These are phyloP conservation scores for Penicillium mononematosum DNA, from an alignment of 495 filamentous ascomycete species.

Conservation along the genomic window DNA sequence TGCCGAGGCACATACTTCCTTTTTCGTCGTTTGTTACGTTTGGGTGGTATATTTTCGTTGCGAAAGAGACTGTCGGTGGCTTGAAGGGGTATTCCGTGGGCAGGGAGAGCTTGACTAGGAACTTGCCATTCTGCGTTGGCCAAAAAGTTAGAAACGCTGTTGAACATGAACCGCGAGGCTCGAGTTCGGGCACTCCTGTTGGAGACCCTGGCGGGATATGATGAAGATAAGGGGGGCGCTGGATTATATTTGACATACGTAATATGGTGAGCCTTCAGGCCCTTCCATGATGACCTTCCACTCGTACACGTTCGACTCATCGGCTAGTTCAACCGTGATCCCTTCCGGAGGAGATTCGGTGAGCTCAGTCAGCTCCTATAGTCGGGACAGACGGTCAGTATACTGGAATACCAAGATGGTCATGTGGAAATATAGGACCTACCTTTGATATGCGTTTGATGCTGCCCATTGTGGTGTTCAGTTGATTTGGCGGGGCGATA, in stretches of 20 bases:
- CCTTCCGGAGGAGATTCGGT: slow-evolving; percentile 60
- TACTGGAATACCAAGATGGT: not conserved
- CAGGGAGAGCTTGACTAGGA: slow-evolving; percentile 72
- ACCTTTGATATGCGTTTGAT: slow-evolving; percentile 65
- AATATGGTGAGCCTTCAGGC: slow-evolving; percentile 68
- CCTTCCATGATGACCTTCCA: slow-evolving; percentile 82
- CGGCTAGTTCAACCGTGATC: slow-evolving; percentile 61
- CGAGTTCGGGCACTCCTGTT: not conserved
- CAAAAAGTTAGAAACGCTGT: slow-evolving; percentile 7
- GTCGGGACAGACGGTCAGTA: slow-evolving; percentile 6
- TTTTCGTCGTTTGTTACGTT: slow-evolving; percentile 94
- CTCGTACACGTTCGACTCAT: slow-evolving; percentile 73
- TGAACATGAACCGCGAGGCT: not conserved
- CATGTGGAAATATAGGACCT: slow-evolving; percentile 11
- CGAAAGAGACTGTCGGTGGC: slow-evolving; percentile 80
- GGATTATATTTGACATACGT: slow-evolving; percentile 44
- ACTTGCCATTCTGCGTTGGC: slow-evolving; percentile 63
- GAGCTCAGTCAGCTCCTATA: slow-evolving; percentile 74
- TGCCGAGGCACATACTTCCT: slow-evolving; percentile 87
- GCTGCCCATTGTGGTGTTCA: slow-evolving; percentile 43
- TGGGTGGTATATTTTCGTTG: slow-evolving; percentile 96
- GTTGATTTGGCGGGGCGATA: slow-evolving; percentile 16
- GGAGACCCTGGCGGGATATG: not conserved
- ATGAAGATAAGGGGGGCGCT: not conserved
- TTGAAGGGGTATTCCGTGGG: slow-evolving; percentile 95